These are phyloP conservation scores for Erigeron philadelphicus DNA, from an alignment of 140 eudicot species.

Conservation along the genomic window DNA sequence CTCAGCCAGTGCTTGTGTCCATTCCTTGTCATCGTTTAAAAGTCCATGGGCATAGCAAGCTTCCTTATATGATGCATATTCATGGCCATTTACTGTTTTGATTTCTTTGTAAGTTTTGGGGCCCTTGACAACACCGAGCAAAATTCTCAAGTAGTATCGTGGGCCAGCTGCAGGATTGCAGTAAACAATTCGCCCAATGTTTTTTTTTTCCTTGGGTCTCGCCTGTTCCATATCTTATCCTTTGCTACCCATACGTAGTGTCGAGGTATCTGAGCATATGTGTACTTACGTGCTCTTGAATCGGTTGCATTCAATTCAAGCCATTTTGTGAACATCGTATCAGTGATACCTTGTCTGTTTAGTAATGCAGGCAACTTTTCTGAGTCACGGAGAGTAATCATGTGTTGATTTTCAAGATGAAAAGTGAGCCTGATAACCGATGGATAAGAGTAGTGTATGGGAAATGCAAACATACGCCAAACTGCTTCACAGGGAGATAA, in stretches of 20 bases:
- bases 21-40: neutral
- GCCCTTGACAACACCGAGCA: too few relatives aligned
- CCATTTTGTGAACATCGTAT: too few relatives aligned
- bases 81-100: neutral
- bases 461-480: too few relatives aligned
- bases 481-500: too few relatives aligned
- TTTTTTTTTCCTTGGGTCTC: neutral
- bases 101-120: too few relatives aligned
- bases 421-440: too few relatives aligned
- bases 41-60: neutral
- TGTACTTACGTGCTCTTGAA: neutral
- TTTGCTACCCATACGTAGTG: neutral
- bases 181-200: neutral
- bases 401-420: too few relatives aligned
- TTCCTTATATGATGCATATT: neutral
- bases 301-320: too few relatives aligned
- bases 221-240: too few relatives aligned
- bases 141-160: neutral
- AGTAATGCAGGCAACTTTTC: too few relatives aligned
- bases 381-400: neutral
- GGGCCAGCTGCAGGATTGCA: neutral
- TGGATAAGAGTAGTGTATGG: too few relatives aligned
- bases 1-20: neutral
- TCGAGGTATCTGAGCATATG: neutral
- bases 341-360: too few relatives aligned